Base-by-base conservation (phyloP, 371 early-diverging fungal species). In the Fennellomyces sp. region DNA sequence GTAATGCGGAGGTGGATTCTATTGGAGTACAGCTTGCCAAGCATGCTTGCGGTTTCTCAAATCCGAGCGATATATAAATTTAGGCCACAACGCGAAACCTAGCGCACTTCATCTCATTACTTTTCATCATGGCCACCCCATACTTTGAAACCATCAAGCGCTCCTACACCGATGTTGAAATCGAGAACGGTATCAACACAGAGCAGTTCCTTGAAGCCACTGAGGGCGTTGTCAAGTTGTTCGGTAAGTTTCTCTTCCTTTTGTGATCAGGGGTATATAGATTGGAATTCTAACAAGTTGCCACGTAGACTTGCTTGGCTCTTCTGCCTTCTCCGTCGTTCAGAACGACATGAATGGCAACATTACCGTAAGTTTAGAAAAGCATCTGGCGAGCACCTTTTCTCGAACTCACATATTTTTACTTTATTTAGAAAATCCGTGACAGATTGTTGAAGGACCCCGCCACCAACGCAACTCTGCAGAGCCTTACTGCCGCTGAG, bases 301-400 rank as follows among this genome's bases (percentile, higher is more conserved):
- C n/a, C n/a, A 10, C 29, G 4, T 70, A 90, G 92, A 91, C 61
- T 58, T 85, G 19, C 83, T 93, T 33, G 86, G 86, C 23, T 80
- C 84, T 35, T 60, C 85, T 35, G 95, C 95, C 1, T 96, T 97
- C 68, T 56, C 70, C 25, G 84, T 90, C 11, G 94, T 97, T 56
- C 92, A 94, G 74, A 79, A 75, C 27, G 98, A 97, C 68, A 92
- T 97, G 84, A 84, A 75, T 50, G 95, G 94, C 63, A 97, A 97
- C 79, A 81, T 96, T 61, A 76, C 78, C 65, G 95, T 95, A 81
- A 45, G 5, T 23, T 8, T 21, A 27, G 45, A 10, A 45, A 28
- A 58, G 61, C 49, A 26, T 52, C 51, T 35, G 26, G 47, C 13
- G 11, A 15, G 52, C 8, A 26, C 5, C 4, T 10, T 3, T 13